Evolutionary conservation across 2,329 filamentous ascomycete species (phyloP).

Genomic region (Trichoderma simmonsii): DNA sequence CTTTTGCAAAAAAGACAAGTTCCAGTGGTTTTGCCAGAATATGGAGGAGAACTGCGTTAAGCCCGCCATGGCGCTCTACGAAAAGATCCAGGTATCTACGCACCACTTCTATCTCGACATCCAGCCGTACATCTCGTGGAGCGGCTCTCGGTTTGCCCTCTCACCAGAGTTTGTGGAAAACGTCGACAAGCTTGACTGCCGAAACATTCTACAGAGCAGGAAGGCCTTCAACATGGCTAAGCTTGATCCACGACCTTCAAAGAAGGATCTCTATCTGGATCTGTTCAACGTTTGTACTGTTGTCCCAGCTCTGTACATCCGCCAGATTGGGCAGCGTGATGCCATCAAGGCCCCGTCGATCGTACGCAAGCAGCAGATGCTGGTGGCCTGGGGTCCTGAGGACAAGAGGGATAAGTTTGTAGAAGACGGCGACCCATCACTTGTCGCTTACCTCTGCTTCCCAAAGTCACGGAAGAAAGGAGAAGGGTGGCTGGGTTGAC

Average conservation of each 20-base stretch:
- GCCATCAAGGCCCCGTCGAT: slow-evolving; percentile 33
- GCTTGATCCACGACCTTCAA: slow-evolving; percentile 31
- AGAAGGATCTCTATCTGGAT: slow-evolving; percentile 31
- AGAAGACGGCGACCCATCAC: slow-evolving; percentile 29
- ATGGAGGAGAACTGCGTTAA: slow-evolving; percentile 31
- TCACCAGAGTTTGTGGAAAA: slow-evolving; percentile 33
- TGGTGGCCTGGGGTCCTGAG: slow-evolving; percentile 38
- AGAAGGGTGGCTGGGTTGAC: slow-evolving; percentile 11
- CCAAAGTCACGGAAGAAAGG: slow-evolving; percentile 10
- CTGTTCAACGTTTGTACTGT: slow-evolving; percentile 36
- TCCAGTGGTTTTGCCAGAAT: slow-evolving; percentile 24
- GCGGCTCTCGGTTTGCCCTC: slow-evolving; percentile 25
- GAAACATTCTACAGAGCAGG: slow-evolving; percentile 37
- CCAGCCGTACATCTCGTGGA: slow-evolving; percentile 31
- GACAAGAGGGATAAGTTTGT: slow-evolving; percentile 32
- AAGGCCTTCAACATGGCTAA: slow-evolving; percentile 35
- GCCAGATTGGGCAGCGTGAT: slow-evolving; percentile 34
- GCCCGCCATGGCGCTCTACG: slow-evolving; percentile 37
- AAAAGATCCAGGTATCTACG: slow-evolving; percentile 39
- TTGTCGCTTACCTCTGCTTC: slow-evolving; percentile 31
- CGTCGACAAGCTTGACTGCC: slow-evolving; percentile 34
- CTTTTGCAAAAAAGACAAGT: slow-evolving; percentile 29
- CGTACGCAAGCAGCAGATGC: slow-evolving; percentile 37
- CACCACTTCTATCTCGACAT: slow-evolving; percentile 38
- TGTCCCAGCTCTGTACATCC: slow-evolving; percentile 37